A percentile compares a stretch with the other conserved stretches of the same genome.
Evolutionary conservation across 176 grass and related monocot species (phyloP).

Genomic region (Carex myosuroides): DNA sequence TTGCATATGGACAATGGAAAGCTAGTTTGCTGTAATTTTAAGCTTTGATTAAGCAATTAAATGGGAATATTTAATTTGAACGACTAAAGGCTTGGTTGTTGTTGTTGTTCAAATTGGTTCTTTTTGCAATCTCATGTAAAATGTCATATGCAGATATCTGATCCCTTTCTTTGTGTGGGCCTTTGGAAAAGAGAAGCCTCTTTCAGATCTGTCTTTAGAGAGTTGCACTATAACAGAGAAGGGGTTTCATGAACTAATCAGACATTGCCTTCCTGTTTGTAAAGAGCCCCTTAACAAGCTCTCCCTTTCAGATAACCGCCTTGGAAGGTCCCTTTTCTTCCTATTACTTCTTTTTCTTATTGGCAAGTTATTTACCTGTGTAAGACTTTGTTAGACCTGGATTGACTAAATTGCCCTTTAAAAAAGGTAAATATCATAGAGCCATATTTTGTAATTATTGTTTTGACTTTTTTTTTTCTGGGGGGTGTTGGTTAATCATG

Average conservation of each 20-base stretch:
- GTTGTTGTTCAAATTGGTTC: slow-evolving; percentile 12
- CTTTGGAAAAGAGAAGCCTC: slow-evolving; percentile 50
- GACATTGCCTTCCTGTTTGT: slow-evolving; percentile 36
- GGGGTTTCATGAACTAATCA: slow-evolving; percentile 59
- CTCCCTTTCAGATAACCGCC: slow-evolving; percentile 66
- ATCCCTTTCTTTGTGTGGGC: slow-evolving; percentile 57
- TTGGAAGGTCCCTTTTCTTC: slow-evolving; percentile 51
- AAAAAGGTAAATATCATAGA: background rate
- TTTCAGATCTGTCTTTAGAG: slow-evolving; percentile 51
- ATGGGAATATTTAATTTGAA: background rate
- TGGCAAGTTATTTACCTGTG: background rate
- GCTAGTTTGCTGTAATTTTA: slow-evolving; percentile 2
- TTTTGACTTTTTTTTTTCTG: background rate
- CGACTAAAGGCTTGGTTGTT: background rate
- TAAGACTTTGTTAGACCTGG: background rate
- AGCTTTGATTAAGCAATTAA: slow-evolving; percentile 12
- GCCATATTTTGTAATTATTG: background rate
- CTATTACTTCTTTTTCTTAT: slow-evolving; percentile 1
- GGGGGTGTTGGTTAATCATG: background rate
- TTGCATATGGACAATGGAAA: background rate
- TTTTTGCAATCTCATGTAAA: background rate
- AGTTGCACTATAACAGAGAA: slow-evolving; percentile 48
- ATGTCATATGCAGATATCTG: slow-evolving; percentile 44
- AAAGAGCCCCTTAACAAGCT: slow-evolving; percentile 56
- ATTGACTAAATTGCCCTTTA: background rate